A percentile compares a stretch with the other conserved stretches of the same genome.
These are phyloP conservation scores for Blastocystis sp. DNA, from an alignment of 352 stramenopile species.

Conservation along the genomic window DNA sequence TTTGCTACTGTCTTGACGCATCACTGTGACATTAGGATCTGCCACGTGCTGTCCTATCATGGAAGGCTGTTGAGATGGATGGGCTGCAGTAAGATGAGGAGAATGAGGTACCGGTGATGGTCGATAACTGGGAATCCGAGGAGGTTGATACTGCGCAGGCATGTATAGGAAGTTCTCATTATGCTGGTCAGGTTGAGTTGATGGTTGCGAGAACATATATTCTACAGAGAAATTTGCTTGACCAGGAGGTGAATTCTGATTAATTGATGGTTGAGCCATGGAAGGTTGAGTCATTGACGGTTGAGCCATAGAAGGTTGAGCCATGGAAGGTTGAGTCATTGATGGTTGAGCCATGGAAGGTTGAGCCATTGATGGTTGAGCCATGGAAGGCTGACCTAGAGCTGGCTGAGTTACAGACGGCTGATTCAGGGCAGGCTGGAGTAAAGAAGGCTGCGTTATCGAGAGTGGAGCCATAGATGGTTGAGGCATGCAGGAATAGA, in stretches of 20 bases:
- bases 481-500: not conserved
- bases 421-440: not conserved
- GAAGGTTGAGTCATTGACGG: not conserved
- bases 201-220: conserved; percentile 17
- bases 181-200: not conserved
- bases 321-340: not conserved
- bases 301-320: not conserved
- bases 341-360: not conserved
- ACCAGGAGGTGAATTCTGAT: not conserved
- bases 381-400: not conserved
- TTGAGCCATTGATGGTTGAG: not conserved
- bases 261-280: not conserved
- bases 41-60: not conserved
- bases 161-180: not conserved
- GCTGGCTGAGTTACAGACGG: not conserved
- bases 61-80: not conserved
- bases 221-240: conserved; percentile 17
- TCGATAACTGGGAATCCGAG: not conserved
- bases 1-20: not conserved
- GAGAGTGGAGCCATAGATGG: not conserved
- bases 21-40: not conserved
- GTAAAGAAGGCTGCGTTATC: not conserved
- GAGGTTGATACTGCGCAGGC: not conserved
- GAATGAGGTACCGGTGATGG: not conserved
- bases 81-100: not conserved